These are phyloP conservation scores for Vaccinium myrtillus DNA, from an alignment of 148 eudicot genomes.

Conservation along the genomic window DNA sequence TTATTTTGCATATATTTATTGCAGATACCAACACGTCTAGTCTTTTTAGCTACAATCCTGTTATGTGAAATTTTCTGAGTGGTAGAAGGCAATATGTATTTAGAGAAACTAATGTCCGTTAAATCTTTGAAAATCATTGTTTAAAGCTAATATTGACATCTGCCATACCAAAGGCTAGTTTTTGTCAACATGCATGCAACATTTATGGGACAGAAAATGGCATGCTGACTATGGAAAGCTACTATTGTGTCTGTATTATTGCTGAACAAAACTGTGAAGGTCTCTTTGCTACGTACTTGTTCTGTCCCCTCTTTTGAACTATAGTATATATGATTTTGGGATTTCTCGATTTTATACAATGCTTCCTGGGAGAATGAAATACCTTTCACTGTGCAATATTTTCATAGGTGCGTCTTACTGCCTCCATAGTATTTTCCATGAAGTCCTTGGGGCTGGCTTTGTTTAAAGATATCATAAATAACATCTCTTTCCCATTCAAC, in stretches of 20 bases:
- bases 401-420: not conserved
- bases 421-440: not conserved
- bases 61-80: not conserved
- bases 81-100: not conserved
- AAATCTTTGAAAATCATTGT: not conserved
- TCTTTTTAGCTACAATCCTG: not conserved
- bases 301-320: not conserved
- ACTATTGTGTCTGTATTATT: not conserved
- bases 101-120: not conserved
- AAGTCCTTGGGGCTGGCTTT: not conserved
- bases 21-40: not conserved
- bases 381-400: not conserved
- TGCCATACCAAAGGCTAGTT: not conserved
- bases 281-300: not conserved
- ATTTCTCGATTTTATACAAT: not conserved
- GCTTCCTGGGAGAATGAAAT: not conserved
- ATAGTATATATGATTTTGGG: not conserved
- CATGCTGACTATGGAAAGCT: not conserved
- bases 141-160: not conserved
- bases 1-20: not conserved
- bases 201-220: not conserved
- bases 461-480: not conserved
- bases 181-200: not conserved
- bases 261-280: not conserved
- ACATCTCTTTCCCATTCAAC: not conserved